Conservation (phyloP, 176 grass and related monocot species). For the Carex pumila region DNA sequence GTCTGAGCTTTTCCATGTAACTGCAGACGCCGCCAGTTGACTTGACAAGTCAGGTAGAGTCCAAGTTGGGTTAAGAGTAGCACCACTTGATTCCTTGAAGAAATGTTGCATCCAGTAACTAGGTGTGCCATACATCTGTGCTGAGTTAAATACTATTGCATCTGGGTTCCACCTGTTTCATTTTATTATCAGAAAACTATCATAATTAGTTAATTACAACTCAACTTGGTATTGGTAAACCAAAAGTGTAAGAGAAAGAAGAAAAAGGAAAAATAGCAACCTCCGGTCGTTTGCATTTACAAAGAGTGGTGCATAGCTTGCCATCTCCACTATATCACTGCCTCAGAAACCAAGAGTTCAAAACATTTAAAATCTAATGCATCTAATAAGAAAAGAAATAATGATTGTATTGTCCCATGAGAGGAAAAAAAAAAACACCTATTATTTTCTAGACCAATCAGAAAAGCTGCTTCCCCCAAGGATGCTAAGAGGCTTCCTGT, state of each 20-base stretch:
- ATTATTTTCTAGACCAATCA: slow-evolving; percentile 83
- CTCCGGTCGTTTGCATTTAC: slow-evolving; percentile 77
- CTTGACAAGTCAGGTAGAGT: slow-evolving; percentile 29
- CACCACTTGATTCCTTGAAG: slow-evolving; percentile 83
- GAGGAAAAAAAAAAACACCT: slow-evolving; percentile 34
- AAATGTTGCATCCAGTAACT: slow-evolving; percentile 87
- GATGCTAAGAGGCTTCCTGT: slow-evolving; percentile 77
- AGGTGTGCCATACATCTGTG: slow-evolving; percentile 79
- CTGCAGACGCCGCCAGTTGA: slow-evolving; percentile 53
- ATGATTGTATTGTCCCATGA: not conserved
- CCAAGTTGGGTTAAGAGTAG: slow-evolving; percentile 32
- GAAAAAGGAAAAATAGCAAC: slow-evolving; percentile 25
- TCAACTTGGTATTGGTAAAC: not conserved
- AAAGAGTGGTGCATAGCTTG: slow-evolving; percentile 81
- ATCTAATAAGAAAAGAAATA: not conserved
- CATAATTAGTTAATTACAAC: not conserved
- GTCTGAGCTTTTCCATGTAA: slow-evolving; percentile 51
- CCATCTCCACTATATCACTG: slow-evolving; percentile 86
- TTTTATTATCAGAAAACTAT: not conserved
- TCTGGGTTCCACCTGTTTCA: slow-evolving; percentile 63
- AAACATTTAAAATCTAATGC: not conserved
- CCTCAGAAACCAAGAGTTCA: slow-evolving; percentile 20
- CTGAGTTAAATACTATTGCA: slow-evolving; percentile 79
- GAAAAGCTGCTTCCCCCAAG: slow-evolving; percentile 87
- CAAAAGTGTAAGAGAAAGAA: not conserved